A percentile compares a stretch with the other conserved stretches of the same genome.
phyloP scores from a whole-genome alignment of 768 basidiomycete genomes.

The Pluteus cervinus region DNA sequence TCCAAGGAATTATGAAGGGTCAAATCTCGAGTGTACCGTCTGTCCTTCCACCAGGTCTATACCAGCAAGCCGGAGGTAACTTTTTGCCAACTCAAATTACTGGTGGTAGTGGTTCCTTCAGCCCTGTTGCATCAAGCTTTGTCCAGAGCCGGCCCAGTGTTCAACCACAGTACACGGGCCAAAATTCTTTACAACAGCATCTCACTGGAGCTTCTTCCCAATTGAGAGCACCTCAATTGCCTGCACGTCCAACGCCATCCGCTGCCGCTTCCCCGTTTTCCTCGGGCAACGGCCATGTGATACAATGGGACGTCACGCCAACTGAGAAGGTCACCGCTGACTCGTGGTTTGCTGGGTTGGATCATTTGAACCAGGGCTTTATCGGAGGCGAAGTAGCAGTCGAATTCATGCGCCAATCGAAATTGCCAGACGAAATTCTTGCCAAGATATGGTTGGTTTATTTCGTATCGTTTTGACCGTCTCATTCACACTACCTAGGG shows the following conservation, averaged over 20 bases:
- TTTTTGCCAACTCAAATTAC: conserved; percentile 42
- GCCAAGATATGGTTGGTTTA: conserved; percentile 84
- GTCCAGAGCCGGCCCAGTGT: conserved; percentile 32
- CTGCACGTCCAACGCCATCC: conserved; percentile 29
- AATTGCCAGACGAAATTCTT: conserved; percentile 74
- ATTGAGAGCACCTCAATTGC: conserved; percentile 27
- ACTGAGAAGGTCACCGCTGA: conserved; percentile 77
- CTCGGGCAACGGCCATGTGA: conserved; percentile 20
- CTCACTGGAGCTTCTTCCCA: conserved; percentile 30
- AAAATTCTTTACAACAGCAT: conserved; percentile 42
- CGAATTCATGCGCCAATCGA: conserved; percentile 91
- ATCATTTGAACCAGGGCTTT: conserved; percentile 65
- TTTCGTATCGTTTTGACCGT: not conserved
- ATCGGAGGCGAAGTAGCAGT: conserved; percentile 94
- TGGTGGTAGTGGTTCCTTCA: conserved; percentile 56
- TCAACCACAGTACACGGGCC: conserved; percentile 64
- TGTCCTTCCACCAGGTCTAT: conserved; percentile 74
- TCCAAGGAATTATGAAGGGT: conserved; percentile 86
- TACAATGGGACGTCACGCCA: conserved; percentile 78
- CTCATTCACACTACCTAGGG: conserved; percentile 45
- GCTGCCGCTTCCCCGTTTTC: conserved; percentile 18
- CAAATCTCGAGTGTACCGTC: conserved; percentile 67
- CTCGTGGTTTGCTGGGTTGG: conserved; percentile 76
- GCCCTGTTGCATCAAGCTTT: conserved; percentile 41
- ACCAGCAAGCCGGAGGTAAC: conserved; percentile 68